Percentiles rank a stretch among this genome's conserved stretches.
These are phyloP conservation scores for Mallotus japonicus DNA, from an alignment of 441 rosid species.

Conservation along the genomic window DNA sequence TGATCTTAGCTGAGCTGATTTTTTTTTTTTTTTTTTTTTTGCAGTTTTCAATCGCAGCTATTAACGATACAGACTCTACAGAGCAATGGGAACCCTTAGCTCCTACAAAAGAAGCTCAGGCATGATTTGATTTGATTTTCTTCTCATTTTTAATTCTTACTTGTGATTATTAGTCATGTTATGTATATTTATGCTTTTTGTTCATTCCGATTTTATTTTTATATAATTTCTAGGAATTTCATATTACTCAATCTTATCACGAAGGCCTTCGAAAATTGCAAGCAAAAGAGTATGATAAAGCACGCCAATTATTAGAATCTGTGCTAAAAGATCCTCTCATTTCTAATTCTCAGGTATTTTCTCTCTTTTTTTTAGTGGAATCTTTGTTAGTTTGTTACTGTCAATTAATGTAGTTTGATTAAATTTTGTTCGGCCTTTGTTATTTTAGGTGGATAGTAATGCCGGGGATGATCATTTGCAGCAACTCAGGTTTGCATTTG, in stretches of 20 bases:
- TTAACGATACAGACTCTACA: conserved; percentile 81
- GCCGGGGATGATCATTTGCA: conserved; percentile 75
- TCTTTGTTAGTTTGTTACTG: not conserved
- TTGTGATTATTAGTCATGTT: not conserved
- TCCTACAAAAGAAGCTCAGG: conserved; percentile 99
- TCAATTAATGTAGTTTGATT: conserved; percentile 1
- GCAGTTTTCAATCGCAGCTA: conserved; percentile 93
- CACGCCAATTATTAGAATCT: conserved; percentile 72
- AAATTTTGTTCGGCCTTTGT: not conserved
- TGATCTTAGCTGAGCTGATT: not conserved
- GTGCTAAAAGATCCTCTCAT: conserved; percentile 85
- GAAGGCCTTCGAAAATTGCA: conserved; percentile 92
- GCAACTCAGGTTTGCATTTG: conserved; percentile 68
- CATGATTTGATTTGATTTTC: not conserved
- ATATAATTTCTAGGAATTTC: conserved; percentile 64
- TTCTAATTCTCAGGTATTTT: conserved; percentile 63
- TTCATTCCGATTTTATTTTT: not conserved
- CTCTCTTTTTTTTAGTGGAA: not conserved
- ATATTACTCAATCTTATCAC: conserved; percentile 84
- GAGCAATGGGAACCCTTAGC: conserved; percentile 97
- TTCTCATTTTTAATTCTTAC: not conserved
- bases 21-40: not conserved
- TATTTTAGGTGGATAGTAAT: conserved; percentile 59
- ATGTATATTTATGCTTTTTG: not conserved
- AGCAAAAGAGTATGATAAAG: conserved; percentile 80